These are phyloP conservation scores for Gonapodya sp. DNA, from an alignment of 192 early-diverging fungal genomes.

Conservation along the genomic window DNA sequence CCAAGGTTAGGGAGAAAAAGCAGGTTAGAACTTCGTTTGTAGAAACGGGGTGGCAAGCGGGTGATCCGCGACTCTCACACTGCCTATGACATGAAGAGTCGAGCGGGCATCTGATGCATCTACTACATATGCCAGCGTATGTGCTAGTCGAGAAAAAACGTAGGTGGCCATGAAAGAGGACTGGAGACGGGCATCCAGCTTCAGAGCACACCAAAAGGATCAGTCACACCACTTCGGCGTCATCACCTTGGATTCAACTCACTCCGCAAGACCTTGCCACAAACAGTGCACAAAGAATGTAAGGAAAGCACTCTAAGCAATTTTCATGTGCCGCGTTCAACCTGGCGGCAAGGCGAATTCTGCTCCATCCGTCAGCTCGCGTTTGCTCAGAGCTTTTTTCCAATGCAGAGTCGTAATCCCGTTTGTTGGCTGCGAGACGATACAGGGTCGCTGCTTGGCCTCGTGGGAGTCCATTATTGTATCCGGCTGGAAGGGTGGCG, in stretches of 20 bases:
- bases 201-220: too few species aligned
- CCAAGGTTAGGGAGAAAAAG: too few species aligned
- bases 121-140: not conserved
- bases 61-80: too few species aligned
- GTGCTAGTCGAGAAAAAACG: not conserved
- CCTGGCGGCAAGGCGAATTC: not conserved
- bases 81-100: not conserved
- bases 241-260: not conserved
- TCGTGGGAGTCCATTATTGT: not conserved
- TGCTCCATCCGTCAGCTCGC: not conserved
- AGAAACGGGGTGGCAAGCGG: too few species aligned
- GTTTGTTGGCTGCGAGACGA: not conserved
- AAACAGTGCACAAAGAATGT: not conserved
- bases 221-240: too few species aligned
- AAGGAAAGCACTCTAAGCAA: not conserved
- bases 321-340: not conserved
- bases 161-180: not conserved
- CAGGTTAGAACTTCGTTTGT: too few species aligned
- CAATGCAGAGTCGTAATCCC: not conserved
- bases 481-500: not conserved
- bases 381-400: not conserved
- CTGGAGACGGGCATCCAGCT: not conserved
- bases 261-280: not conserved
- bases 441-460: not conserved
- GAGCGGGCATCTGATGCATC: not conserved